phyloP scores from a whole-genome alignment of 2,329 filamentous ascomycete genomes.

The Trichoderma brevicompactum region DNA sequence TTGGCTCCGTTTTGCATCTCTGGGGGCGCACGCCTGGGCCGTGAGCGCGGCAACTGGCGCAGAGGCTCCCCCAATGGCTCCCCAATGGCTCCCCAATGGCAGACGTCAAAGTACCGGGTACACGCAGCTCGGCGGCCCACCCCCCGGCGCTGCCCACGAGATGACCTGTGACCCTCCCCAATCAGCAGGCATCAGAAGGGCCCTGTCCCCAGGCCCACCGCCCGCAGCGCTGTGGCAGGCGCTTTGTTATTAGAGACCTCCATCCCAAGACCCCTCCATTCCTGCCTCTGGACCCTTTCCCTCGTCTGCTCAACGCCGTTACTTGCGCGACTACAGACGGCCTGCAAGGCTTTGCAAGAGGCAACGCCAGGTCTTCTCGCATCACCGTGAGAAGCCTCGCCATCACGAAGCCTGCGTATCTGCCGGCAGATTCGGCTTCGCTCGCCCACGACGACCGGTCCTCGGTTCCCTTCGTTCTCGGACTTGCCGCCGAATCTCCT shows the following conservation, averaged over 20 bases:
- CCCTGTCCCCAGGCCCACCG: conserved; percentile 25
- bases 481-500: conserved; percentile 1
- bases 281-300: conserved; percentile 29
- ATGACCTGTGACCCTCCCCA: conserved; percentile 29
- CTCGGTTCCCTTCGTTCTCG: conserved; percentile 11
- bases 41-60: conserved; percentile 27
- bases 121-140: conserved; percentile 19
- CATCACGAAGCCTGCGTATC: conserved; percentile 2
- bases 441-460: conserved; percentile 13
- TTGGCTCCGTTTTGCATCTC: conserved; percentile 3
- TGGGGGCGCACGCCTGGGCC: conserved; percentile 2
- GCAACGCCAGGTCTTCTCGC: neutral
- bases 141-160: conserved; percentile 14
- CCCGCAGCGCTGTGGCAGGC: conserved; percentile 14
- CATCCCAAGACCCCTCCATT: conserved; percentile 30
- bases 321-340: conserved; percentile 26
- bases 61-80: no score
- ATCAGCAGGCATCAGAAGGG: conserved; percentile 27
- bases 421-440: conserved; percentile 25
- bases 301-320: conserved; percentile 28
- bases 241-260: conserved; percentile 31
- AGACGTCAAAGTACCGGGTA: conserved; percentile 21
- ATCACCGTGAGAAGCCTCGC: conserved; percentile 13
- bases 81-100: neutral
- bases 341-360: conserved; percentile 25